A percentile compares a stretch with the other conserved stretches of the same genome.
phyloP scores from a whole-genome alignment of 2,329 filamentous ascomycete genomes.

The Aaosphaeria arxii region DNA sequence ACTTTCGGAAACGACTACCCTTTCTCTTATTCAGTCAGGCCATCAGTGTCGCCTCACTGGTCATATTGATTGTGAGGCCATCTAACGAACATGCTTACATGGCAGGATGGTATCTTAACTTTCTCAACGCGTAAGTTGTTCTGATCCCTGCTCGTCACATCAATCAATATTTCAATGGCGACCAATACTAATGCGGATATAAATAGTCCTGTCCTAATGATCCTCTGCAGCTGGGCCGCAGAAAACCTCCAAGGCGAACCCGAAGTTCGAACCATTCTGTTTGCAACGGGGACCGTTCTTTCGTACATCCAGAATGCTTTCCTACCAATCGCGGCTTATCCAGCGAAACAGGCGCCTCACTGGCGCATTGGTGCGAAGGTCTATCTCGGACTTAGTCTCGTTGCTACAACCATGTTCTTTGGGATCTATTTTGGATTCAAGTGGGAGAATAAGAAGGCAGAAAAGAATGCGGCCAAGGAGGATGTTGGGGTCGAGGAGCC shows the following conservation, averaged over 20 bases:
- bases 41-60: conserved; percentile 2
- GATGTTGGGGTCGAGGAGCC: not conserved
- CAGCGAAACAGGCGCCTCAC: conserved; percentile 5
- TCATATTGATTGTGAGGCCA: conserved; percentile 4
- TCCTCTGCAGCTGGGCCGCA: conserved; percentile 7
- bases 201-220: not conserved
- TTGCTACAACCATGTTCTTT: conserved; percentile 1
- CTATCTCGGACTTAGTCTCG: conserved; percentile 6
- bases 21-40: conserved; percentile 6
- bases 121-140: conserved; percentile 1
- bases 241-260: conserved; percentile 6
- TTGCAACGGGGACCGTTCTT: conserved; percentile 4
- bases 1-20: conserved; percentile 4
- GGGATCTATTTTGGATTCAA: not conserved
- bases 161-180: too few relatives aligned
- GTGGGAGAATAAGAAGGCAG: not conserved
- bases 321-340: conserved; percentile 7
- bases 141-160: not conserved
- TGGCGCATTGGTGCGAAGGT: conserved; percentile 8
- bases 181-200: not conserved
- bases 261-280: conserved; percentile 6
- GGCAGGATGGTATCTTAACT: conserved; percentile 8
- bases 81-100: conserved; percentile 7
- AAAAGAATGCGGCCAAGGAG: not conserved
- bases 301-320: conserved; percentile 5